Evolutionary conservation across 2,329 filamentous ascomycete genomes (phyloP).

Genomic region (Rutstroemia sp.): DNA sequence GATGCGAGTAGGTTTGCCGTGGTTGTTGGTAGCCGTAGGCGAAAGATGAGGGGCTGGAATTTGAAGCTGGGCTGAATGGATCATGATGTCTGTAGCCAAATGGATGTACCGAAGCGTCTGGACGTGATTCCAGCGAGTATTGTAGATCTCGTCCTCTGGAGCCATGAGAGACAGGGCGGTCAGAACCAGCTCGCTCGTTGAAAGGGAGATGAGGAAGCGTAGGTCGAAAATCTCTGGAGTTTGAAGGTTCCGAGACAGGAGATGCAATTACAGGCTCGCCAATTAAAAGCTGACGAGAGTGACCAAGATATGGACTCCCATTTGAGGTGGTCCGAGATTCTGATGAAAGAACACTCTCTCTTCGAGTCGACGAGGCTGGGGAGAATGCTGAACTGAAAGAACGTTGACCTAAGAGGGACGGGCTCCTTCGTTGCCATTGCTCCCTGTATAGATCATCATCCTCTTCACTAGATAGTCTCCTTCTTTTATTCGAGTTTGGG

Average conservation of each 20-base stretch:
- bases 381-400: background rate
- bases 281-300: background rate
- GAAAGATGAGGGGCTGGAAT: background rate
- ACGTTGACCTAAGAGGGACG: background rate
- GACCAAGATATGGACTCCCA: background rate
- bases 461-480: background rate
- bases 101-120: background rate
- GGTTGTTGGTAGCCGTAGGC: slow-evolving; percentile 11
- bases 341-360: background rate
- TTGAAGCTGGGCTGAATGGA: background rate
- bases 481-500: slow-evolving; percentile 5
- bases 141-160: no score
- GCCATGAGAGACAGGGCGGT: no score
- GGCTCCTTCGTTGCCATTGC: background rate
- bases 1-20: background rate
- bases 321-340: background rate
- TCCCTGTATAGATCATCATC: background rate
- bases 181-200: background rate
- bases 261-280: background rate
- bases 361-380: background rate
- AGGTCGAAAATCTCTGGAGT: background rate
- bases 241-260: slow-evolving; percentile 3
- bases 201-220: background rate
- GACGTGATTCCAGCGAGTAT: no score
- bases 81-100: background rate